These are phyloP conservation scores for Crucihimalaya himalaica DNA, from an alignment of 345 rosid species.

Conservation along the genomic window DNA sequence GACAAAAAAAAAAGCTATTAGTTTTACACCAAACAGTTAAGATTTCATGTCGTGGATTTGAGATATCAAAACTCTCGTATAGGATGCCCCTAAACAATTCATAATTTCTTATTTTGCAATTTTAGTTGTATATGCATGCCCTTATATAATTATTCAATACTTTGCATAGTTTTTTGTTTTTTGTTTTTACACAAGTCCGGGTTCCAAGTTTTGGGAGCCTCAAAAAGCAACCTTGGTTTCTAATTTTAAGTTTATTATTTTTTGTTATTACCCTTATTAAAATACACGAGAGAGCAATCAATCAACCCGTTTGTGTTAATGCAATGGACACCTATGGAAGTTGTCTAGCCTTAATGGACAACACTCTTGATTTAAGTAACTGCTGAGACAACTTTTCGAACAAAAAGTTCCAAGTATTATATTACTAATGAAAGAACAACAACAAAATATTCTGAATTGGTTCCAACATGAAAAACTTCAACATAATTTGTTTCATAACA, in stretches of 20 bases:
- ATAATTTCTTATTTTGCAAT: background rate
- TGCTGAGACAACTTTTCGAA: conserved; percentile 9
- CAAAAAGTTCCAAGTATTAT: background rate
- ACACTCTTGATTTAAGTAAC: conserved; percentile 29
- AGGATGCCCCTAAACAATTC: background rate
- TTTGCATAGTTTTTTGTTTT: conserved; percentile 5
- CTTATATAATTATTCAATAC: background rate
- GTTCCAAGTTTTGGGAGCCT: conserved; percentile 33
- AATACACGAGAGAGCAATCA: conserved; percentile 8
- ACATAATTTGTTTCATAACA: background rate
- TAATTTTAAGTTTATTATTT: background rate
- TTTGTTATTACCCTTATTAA: background rate
- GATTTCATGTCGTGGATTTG: conserved; percentile 6
- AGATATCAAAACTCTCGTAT: background rate
- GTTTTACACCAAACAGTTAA: background rate
- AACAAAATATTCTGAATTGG: background rate
- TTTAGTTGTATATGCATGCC: background rate
- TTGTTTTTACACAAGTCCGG: conserved; percentile 18
- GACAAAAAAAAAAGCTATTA: conserved; percentile 8
- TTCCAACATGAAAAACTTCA: background rate
- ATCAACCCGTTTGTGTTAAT: conserved; percentile 19
- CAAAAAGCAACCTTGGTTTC: conserved; percentile 24
- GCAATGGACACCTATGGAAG: conserved; percentile 24
- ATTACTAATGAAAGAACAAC: background rate
- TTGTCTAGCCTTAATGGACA: conserved; percentile 29